A percentile compares a stretch with the other conserved stretches of the same genome.
phyloP scores from a whole-genome alignment of 2,329 filamentous ascomycete genomes.

The Chaetomium olivaceum region DNA sequence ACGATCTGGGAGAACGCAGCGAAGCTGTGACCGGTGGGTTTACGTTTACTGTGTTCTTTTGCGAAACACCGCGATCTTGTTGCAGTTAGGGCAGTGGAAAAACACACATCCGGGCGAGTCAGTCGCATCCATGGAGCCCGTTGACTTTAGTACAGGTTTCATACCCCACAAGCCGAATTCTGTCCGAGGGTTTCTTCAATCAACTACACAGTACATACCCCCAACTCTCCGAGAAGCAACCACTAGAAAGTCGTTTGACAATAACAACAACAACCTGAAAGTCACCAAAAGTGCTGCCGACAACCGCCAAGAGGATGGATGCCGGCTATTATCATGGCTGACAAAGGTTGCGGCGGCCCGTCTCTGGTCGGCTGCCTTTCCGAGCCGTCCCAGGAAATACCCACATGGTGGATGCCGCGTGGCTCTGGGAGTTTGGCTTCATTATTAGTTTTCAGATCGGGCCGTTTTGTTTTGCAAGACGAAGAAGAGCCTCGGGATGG shows the following conservation, averaged over 20 bases:
- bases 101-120: constrained; percentile 7
- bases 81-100: neutral
- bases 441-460: neutral
- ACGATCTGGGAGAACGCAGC: neutral
- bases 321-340: constrained; percentile 1
- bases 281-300: neutral
- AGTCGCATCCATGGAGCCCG: neutral
- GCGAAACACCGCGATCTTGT: neutral
- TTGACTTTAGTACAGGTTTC: neutral
- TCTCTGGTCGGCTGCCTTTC: constrained; percentile 25
- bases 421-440: neutral
- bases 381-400: constrained; percentile 24
- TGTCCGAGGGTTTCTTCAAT: too few species aligned
- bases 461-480: neutral
- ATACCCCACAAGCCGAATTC: neutral
- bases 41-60: neutral
- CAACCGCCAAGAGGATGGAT: constrained; percentile 5
- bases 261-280: neutral
- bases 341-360: constrained; percentile 12
- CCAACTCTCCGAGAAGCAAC: neutral
- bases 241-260: neutral
- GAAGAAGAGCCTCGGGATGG: neutral
- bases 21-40: neutral
- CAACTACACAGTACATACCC: too few species aligned
- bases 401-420: constrained; percentile 1